Evolutionary conservation across 257 asterid genomes (phyloP), one percentile per base, ranked within the genome.

Genomic region (Nicotiana obtusifolia): DNA sequence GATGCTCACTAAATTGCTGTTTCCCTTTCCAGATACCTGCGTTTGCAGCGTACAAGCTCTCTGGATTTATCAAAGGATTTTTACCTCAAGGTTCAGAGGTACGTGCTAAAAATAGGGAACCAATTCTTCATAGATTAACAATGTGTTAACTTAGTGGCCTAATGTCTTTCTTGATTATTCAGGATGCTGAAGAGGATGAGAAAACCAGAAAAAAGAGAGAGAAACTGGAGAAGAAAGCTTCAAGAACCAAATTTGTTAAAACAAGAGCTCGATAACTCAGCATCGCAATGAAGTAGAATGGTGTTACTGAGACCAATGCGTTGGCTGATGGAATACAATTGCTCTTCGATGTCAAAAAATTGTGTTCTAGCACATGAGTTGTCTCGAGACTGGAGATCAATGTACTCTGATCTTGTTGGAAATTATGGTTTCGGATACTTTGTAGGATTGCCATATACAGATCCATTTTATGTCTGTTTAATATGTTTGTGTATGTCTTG

Each of bases 121-220:
- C 52, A n/a, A 9, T n/a, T 66, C 66, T 28, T 62, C 44, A 30
- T 78, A 47, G 59, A 16, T 60, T 26, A 13, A n/a, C 16, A 66
- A 1, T 26, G 22, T 3, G 62, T 35, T 60, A 56, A 80, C 66
- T 80, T 9, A 15, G 17, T 52, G 77, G 16, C 15, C n/a, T 59
- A 6, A 69, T 15, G 47, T 76, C 15, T 83, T 49, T 76, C 59
- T 26, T 83, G 28, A 77, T 66, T 80, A 69, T 78, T 81, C 90
- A 93, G 97, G 97, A 88, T n/a, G 91, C 24, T 2, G 99, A 92
- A 78, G 99, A 94, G 84, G 99, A 94, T 81, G 99, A 95, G 49
- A 95, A 91, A 87, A 88, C 94, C 2, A 88, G 94, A 71, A 94
- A 89, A 83, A 94, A 94, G 91, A 92, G 98, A 86, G 98, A 95